A percentile compares a stretch with the other conserved stretches of the same genome.
Conservation (phyloP, 371 early-diverging fungal species). For the Apophysomyces sp. region DNA sequence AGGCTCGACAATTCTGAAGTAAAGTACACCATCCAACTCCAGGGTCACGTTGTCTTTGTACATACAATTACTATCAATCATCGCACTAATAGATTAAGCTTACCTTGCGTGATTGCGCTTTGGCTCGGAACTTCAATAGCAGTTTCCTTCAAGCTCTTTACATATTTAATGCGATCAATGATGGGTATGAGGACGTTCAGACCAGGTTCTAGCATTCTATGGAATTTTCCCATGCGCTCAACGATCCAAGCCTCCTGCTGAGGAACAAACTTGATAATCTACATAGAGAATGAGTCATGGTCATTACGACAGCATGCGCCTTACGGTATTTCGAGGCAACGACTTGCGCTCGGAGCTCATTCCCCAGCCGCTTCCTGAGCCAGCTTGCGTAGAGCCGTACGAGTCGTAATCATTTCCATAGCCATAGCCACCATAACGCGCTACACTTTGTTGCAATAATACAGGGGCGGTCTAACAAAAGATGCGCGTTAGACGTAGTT, state of each 20-base stretch:
- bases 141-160: conserved; percentile 93
- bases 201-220: conserved; percentile 90
- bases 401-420: conserved; percentile 44
- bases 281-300: neutral
- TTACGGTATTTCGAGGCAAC: conserved; percentile 54
- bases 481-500: neutral
- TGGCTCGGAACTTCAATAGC: conserved; percentile 95
- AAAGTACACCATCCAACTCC: conserved; percentile 95
- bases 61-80: neutral
- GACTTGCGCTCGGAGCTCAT: conserved; percentile 35
- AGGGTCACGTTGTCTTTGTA: conserved; percentile 90
- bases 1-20: conserved; percentile 91
- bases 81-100: neutral
- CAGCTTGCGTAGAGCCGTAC: conserved; percentile 17
- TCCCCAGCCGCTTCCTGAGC: conserved; percentile 28
- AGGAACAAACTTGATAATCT: conserved; percentile 94
- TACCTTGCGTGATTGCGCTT: conserved; percentile 90
- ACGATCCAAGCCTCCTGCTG: conserved; percentile 97
- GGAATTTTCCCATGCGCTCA: conserved; percentile 85
- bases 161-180: conserved; percentile 89
- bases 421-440: conserved; percentile 34
- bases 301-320: neutral
- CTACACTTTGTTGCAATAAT: neutral
- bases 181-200: conserved; percentile 87
- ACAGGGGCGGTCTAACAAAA: neutral